phyloP scores from a whole-genome alignment of 2,329 filamentous ascomycete species.

The Aspergillus ochraceoroseus region DNA sequence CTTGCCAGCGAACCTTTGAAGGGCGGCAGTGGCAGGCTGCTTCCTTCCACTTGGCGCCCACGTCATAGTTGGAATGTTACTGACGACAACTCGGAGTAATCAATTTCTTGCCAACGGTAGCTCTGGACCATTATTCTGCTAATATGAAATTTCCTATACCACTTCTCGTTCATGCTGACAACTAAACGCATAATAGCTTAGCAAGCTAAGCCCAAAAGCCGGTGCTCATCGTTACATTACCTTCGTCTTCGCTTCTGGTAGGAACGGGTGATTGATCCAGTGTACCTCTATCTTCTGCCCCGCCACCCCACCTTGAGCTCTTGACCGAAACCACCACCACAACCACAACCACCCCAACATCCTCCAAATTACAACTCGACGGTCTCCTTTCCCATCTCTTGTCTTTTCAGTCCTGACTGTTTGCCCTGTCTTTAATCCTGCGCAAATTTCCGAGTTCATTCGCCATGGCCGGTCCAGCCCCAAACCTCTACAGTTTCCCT shows the following conservation, averaged over 20 bases:
- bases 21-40: too few relatives aligned
- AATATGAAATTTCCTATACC: not conserved
- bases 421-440: not conserved
- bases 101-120: not conserved
- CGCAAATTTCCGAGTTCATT: not conserved
- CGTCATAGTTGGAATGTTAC: conserved; percentile 8
- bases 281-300: conserved; percentile 14
- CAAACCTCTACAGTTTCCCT: conserved; percentile 74
- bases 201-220: too few relatives aligned
- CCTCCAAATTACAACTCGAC: too few relatives aligned
- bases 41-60: conserved; percentile 1
- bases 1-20: too few relatives aligned
- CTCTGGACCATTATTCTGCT: not conserved
- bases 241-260: conserved; percentile 11
- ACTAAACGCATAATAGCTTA: not conserved
- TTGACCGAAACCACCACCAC: conserved; percentile 13
- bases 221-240: conserved; percentile 11
- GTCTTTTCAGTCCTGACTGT: not conserved
- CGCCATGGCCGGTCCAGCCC: conserved; percentile 40
- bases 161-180: not conserved
- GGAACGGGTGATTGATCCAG: conserved; percentile 7
- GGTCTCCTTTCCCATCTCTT: not conserved
- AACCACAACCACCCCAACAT: too few relatives aligned
- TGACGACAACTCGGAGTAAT: conserved; percentile 4
- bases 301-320: conserved; percentile 18